Conservation (phyloP, 2,329 filamentous ascomycete genomes). For the Amesomyces nigricolor region DNA sequence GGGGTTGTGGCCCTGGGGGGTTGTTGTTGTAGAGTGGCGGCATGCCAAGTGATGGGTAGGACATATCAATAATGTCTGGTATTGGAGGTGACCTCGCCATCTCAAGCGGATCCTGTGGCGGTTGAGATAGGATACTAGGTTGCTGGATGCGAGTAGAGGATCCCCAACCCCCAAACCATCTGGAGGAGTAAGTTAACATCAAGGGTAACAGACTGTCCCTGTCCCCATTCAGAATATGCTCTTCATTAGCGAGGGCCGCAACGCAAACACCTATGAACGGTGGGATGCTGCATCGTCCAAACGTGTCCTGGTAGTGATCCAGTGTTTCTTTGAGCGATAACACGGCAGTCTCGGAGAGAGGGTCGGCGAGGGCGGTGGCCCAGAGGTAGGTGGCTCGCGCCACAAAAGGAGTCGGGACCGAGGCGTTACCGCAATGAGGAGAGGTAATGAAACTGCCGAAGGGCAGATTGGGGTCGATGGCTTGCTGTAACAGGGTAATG, state of each 20-base stretch:
- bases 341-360: conserved; percentile 13
- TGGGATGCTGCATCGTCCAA: conserved; percentile 26
- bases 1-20: not conserved
- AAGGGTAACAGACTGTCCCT: conserved; percentile 3
- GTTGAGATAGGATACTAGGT: not conserved
- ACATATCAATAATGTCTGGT: not conserved
- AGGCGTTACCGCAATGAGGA: conserved; percentile 16
- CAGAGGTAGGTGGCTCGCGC: conserved; percentile 27
- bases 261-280: conserved; percentile 26
- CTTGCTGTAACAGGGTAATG: conserved; percentile 18
- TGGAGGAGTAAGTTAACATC: conserved; percentile 7
- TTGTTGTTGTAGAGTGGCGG: conserved; percentile 1
- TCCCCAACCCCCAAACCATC: conserved; percentile 3
- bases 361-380: conserved; percentile 23
- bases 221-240: conserved; percentile 8
- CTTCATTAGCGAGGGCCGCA: conserved; percentile 19
- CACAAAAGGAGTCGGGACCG: conserved; percentile 28
- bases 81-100: not conserved
- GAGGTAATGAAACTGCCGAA: conserved; percentile 25
- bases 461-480: conserved; percentile 20
- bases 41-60: not conserved
- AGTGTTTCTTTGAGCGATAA: conserved; percentile 23
- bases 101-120: not conserved
- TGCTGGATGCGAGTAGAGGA: not conserved
- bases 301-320: conserved; percentile 23